These are phyloP conservation scores for Diaporthe longicolla DNA, from an alignment of 2,329 filamentous ascomycete genomes.

Conservation along the genomic window DNA sequence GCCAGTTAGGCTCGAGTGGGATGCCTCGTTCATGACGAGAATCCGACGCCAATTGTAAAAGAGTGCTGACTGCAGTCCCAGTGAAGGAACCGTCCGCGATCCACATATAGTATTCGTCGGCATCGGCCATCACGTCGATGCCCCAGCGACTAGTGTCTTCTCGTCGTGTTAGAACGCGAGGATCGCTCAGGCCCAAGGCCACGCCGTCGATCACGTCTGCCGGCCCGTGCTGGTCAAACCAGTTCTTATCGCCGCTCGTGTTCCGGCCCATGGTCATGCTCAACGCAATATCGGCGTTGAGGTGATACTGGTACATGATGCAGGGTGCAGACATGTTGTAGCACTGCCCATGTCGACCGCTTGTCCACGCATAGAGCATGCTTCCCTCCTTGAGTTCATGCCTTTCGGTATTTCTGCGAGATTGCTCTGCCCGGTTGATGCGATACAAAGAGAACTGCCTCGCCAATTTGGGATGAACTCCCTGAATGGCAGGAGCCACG, in stretches of 20 bases:
- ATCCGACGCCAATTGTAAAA: slow-evolving; percentile 37
- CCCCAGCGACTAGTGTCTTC: slow-evolving; percentile 42
- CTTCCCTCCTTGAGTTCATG: slow-evolving; percentile 64
- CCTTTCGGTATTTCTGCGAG: slow-evolving; percentile 70
- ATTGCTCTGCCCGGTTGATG: slow-evolving; percentile 59
- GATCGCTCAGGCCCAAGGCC: slow-evolving; percentile 39
- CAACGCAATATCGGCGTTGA: slow-evolving; percentile 78
- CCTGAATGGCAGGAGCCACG: slow-evolving; percentile 49
- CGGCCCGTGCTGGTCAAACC: slow-evolving; percentile 40
- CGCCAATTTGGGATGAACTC: slow-evolving; percentile 47
- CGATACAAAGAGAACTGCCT: slow-evolving; percentile 49
- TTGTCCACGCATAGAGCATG: slow-evolving; percentile 77
- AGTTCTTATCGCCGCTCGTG: slow-evolving; percentile 45
- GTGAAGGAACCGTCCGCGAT: slow-evolving; percentile 41
- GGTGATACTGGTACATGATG: slow-evolving; percentile 79
- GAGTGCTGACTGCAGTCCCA: slow-evolving; percentile 35
- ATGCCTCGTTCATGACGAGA: slow-evolving; percentile 33
- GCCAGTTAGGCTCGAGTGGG: slow-evolving; percentile 36
- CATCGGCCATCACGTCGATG: slow-evolving; percentile 45
- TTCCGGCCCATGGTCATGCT: slow-evolving; percentile 48
- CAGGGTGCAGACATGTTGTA: slow-evolving; percentile 73
- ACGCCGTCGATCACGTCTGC: slow-evolving; percentile 39
- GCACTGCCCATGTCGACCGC: slow-evolving; percentile 76
- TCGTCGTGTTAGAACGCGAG: slow-evolving; percentile 37
- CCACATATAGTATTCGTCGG: slow-evolving; percentile 44